phyloP scores from a whole-genome alignment of 495 filamentous ascomycete genomes.

The Amniculicola lignicola region DNA sequence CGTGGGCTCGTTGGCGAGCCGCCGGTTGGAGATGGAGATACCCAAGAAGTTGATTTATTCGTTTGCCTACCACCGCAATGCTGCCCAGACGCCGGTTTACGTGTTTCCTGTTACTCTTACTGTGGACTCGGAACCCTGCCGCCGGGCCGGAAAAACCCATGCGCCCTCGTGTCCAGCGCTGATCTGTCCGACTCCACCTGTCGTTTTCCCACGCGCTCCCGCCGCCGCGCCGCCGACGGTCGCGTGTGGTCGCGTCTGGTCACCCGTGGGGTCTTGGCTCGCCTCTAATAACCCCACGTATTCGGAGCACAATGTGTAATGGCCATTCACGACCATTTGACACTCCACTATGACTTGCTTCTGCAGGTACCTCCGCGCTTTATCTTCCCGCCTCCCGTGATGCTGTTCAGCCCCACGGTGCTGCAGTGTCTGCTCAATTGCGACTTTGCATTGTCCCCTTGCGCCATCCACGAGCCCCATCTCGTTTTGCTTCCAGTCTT shows the following conservation, averaged over 20 bases:
- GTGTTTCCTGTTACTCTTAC: constrained; percentile 15
- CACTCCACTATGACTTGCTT: constrained; percentile 25
- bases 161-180: constrained; percentile 5
- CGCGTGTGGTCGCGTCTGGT: too few relatives aligned
- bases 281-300: constrained; percentile 14
- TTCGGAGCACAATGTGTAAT: constrained; percentile 1
- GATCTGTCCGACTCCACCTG: background rate
- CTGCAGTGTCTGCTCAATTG: constrained; percentile 4
- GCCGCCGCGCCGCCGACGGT: background rate
- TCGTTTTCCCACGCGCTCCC: constrained; percentile 2
- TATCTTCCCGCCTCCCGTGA: constrained; percentile 24
- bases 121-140: background rate
- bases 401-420: constrained; percentile 26
- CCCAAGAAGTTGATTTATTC: constrained; percentile 26
- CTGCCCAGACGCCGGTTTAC: background rate
- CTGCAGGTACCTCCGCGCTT: constrained; percentile 28
- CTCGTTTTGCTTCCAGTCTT: too few relatives aligned
- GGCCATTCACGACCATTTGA: constrained; percentile 4
- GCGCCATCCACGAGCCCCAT: constrained; percentile 5
- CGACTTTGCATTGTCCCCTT: background rate
- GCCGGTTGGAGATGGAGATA: constrained; percentile 30
- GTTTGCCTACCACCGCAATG: background rate
- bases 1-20: constrained; percentile 10
- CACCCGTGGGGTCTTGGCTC: constrained; percentile 19
- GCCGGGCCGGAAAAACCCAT: constrained; percentile 7